Base-by-base conservation (phyloP, 140 eudicot genomes). In the Oenanthe javanica region DNA sequence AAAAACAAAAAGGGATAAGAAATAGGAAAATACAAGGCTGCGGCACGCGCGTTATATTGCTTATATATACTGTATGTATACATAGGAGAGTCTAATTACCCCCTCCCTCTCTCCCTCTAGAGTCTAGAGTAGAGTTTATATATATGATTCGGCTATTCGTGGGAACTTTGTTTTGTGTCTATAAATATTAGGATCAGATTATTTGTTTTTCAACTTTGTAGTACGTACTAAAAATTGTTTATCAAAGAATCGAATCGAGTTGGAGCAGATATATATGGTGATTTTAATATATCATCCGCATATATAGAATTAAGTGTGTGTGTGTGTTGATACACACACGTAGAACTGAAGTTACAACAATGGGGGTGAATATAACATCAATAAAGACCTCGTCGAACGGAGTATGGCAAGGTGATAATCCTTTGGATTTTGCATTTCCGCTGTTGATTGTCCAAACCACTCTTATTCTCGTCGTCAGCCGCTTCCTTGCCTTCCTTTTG, bases 381-480 rank as follows among this genome's bases (percentile, higher is more conserved):
- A 84, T 90, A 5, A 83, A 88, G 61, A 86, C 88, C 5, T 84
- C 88, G 23, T 90, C 96, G 0, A 82, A 90, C 69, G 96, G 96
- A 4, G 89, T 83, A 21, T 87, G 92, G 88, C 89, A 90, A 85
- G 96, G 92, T 14, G 90, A 86, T 43, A 88, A 90, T 72, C 90
- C 96, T 10, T 82, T 90, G 2, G 85, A 90, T 74, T 83, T 81
- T 47, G 96, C 96, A 18, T 90, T 90, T 66, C 96, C 92, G 1
- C 57, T 90, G 85, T 51, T 90, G 49, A 86, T 90, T n/a, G 87
- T 88, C 69, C 96, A 90, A 82, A 86, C 92, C 70, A 84, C 87
- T 79, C 78, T 90, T 1, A 81, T 90, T 76, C 92, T 90, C 66
- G 71, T 82, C 79, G 77, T 90, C 57, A 80, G 91, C 84, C 92